phyloP scores from a whole-genome alignment of 164 flowering plant species.

The Dillenia suffruticosa region DNA sequence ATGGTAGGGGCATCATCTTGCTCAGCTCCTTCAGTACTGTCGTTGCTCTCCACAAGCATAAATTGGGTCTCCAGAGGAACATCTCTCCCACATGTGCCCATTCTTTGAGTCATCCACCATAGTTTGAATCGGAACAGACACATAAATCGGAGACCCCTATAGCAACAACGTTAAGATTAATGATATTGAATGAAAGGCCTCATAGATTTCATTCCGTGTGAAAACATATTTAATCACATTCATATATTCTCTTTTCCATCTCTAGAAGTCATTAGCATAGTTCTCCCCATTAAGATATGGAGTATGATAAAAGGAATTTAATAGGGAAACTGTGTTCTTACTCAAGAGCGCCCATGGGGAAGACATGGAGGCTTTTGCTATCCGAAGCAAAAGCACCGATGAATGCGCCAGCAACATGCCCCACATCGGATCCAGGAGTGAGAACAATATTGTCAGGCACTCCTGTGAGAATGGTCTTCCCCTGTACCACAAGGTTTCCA shows the following conservation, averaged over 20 bases:
- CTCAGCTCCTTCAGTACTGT: conserved; percentile 29
- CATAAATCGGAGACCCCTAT: conserved; percentile 82
- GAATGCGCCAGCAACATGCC: conserved; percentile 68
- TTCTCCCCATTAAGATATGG: no score
- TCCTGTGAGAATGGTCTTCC: conserved; percentile 76
- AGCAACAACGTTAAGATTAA: no score
- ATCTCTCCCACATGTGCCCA: conserved; percentile 86
- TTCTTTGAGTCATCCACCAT: conserved; percentile 99
- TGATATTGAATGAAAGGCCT: no score
- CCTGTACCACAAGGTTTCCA: conserved; percentile 87
- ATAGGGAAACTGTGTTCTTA: conserved; percentile 26
- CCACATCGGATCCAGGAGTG: conserved; percentile 69
- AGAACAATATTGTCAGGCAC: conserved; percentile 85
- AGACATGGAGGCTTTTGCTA: conserved; percentile 77
- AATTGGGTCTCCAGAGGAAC: conserved; percentile 94
- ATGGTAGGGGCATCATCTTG: conserved; percentile 43
- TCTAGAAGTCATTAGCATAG: no score
- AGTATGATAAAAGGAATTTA: background rate
- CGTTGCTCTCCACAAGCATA: conserved; percentile 89
- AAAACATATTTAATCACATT: no score
- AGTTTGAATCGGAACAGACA: conserved; percentile 92
- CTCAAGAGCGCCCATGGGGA: conserved; percentile 83
- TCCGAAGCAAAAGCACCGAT: conserved; percentile 70
- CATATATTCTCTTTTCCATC: no score
- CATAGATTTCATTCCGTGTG: no score